Percentiles rank a stretch among this genome's conserved stretches.
phyloP scores from a whole-genome alignment of 2,329 filamentous ascomycete genomes.

The Fusarium nurragi region DNA sequence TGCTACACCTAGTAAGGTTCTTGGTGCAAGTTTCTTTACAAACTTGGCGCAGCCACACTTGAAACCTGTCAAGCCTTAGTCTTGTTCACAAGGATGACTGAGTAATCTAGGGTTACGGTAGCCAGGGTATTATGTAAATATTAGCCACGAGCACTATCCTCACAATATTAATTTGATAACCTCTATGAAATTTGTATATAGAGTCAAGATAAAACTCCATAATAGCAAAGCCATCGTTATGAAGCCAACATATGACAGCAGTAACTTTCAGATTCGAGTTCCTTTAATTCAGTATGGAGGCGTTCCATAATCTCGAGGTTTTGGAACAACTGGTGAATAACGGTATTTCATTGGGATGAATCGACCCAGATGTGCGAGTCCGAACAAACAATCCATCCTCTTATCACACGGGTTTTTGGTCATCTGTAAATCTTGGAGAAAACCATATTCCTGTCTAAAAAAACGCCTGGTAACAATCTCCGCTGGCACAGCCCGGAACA shows the following conservation, averaged over 20 bases:
- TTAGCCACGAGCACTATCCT: no score
- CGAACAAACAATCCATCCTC: not conserved
- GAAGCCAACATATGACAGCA: no score
- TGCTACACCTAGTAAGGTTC: constrained; percentile 52
- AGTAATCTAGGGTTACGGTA: no score
- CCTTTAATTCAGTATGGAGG: not conserved
- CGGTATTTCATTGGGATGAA: constrained; percentile 6
- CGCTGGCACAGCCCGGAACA: constrained; percentile 3
- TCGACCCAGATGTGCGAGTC: not conserved
- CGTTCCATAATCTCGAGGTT: not conserved
- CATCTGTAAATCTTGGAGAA: not conserved
- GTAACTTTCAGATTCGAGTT: no score
- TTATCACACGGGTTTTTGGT: constrained; percentile 2
- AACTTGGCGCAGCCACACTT: constrained; percentile 54
- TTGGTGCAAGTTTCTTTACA: constrained; percentile 61
- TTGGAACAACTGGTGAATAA: not conserved
- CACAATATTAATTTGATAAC: no score
- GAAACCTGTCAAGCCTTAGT: constrained; percentile 9
- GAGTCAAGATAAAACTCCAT: no score
- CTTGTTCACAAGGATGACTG: rapidly evolving
- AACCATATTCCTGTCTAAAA: constrained; percentile 1
- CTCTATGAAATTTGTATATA: no score
- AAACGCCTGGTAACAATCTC: constrained; percentile 4
- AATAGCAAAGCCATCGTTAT: no score
- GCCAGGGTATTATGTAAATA: no score